phyloP scores from a whole-genome alignment of 2,329 filamentous ascomycete genomes.

The Mycogone perniciosa region DNA sequence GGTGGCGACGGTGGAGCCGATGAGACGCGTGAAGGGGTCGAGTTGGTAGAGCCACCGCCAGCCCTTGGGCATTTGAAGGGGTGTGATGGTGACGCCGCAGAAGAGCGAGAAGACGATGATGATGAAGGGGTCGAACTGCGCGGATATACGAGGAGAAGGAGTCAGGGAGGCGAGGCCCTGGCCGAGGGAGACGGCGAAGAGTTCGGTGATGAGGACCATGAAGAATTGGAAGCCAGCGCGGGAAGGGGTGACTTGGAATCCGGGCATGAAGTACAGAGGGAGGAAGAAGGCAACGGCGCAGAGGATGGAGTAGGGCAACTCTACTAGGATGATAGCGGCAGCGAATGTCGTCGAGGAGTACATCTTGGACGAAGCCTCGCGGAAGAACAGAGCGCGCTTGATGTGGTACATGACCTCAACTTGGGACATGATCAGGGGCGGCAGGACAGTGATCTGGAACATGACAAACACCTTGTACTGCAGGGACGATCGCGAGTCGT shows the following conservation, averaged over 20 bases:
- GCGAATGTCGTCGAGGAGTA: constrained; percentile 78
- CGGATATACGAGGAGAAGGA: constrained; percentile 70
- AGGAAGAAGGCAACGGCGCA: constrained; percentile 78
- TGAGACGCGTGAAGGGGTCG: constrained; percentile 75
- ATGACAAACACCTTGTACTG: constrained; percentile 86
- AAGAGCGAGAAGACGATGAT: constrained; percentile 79
- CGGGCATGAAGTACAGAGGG: constrained; percentile 78
- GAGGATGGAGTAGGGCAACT: constrained; percentile 76
- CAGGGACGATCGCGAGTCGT: constrained; percentile 67
- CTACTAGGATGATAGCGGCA: constrained; percentile 69
- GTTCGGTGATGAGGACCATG: constrained; percentile 73
- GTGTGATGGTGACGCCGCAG: constrained; percentile 79
- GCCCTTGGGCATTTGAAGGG: constrained; percentile 69
- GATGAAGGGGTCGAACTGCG: constrained; percentile 74
- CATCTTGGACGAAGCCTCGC: constrained; percentile 79
- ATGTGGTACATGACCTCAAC: constrained; percentile 76
- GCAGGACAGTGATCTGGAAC: constrained; percentile 82
- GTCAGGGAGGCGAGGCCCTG: constrained; percentile 73
- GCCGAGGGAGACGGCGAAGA: constrained; percentile 76
- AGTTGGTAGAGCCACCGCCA: constrained; percentile 83
- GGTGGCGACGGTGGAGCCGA: constrained; percentile 72
- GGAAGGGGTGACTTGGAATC: constrained; percentile 54
- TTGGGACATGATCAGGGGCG: constrained; percentile 75
- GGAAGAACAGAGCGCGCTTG: constrained; percentile 75
- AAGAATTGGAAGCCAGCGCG: constrained; percentile 83